Percentiles rank a stretch among this genome's conserved stretches.
phyloP scores from a whole-genome alignment of 1,139 yeast genomes.

The Wickerhamomyces sp. region DNA sequence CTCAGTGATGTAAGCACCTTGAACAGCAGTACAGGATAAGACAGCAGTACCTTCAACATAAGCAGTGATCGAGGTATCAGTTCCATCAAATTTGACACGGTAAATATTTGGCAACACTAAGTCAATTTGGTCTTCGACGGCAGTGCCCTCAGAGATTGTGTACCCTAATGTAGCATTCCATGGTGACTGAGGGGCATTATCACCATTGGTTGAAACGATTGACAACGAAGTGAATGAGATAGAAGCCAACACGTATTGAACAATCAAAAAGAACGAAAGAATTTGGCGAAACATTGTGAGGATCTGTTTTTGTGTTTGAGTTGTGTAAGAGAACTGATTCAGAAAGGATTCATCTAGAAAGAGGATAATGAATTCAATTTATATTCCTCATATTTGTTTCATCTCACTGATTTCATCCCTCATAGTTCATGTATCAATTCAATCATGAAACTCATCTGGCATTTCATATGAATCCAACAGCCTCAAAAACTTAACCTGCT shows the following conservation, averaged over 20 bases:
- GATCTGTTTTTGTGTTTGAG: neutral
- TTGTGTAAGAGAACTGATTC: neutral
- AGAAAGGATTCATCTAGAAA: neutral
- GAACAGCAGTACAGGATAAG: conserved; percentile 27
- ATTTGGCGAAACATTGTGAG: neutral
- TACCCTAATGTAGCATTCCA: conserved; percentile 30
- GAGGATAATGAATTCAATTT: neutral
- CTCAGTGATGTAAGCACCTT: conserved; percentile 27
- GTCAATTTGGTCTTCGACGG: conserved; percentile 25
- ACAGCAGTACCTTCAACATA: conserved; percentile 23
- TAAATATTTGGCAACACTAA: conserved; percentile 27
- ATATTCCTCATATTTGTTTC: neutral
- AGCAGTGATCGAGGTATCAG: conserved; percentile 13
- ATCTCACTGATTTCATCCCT: neutral
- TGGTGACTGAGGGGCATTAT: conserved; percentile 25
- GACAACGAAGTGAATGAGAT: conserved; percentile 21
- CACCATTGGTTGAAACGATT: conserved; percentile 18
- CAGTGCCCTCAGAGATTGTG: conserved; percentile 16
- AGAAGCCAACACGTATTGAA: conserved; percentile 14
- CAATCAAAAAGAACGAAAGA: conserved; percentile 7
- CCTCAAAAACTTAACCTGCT: no score
- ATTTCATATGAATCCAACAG: no score
- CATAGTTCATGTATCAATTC: neutral
- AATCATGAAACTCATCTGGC: no score
- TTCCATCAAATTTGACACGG: conserved; percentile 27